Base-by-base conservation (phyloP, 257 asterid species). In the Eustoma russellianum region DNA sequence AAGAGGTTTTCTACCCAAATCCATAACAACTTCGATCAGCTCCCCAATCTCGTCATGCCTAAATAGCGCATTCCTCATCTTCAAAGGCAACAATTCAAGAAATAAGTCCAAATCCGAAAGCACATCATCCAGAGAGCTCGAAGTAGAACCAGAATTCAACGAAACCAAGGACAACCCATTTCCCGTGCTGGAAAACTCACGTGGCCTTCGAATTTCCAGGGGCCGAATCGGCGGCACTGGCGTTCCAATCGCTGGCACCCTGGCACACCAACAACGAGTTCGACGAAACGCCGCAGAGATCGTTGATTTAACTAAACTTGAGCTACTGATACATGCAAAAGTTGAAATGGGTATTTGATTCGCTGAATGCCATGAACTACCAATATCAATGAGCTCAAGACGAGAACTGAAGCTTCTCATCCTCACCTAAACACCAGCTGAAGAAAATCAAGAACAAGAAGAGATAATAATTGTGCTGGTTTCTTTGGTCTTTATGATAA, bases 21-120 rank as follows among this genome's bases (percentile, higher is more conserved):
- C 98, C 98, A 91, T 82, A 18, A 91, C 97, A 56, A 91, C 87
- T 85, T 91, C 98, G 69, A 91, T 74, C 53, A 91, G 70, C 66
- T 81, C 66, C 65, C 70, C 73, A 59, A 91, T 82, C 57, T 80
- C 80, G 63, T 72, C 76, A 61, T 82, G 93, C 76, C 75, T 64
- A 65, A 78, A 65, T 66, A 91, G 68, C 53, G 77, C 86, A 46
- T 69, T 59, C 72, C 81, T 91, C 90, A 91, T 87, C 73, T 83
- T 72, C 72, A 62, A 54, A 1, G 98, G 98, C 72, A 91, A 88
- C 17, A 84, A 59, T 48, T 82, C 93, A 55, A 91, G 92, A 63
- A 91, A 91, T 86, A 82, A 70, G 67, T 84, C 79, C 89, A 87
- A 62, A 75, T 87, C 98, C 24, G 96, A 82, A 44, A 80, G 78